Conservation (phyloP, 208 protist species). For the Acanthamoeba royreba region DNA sequence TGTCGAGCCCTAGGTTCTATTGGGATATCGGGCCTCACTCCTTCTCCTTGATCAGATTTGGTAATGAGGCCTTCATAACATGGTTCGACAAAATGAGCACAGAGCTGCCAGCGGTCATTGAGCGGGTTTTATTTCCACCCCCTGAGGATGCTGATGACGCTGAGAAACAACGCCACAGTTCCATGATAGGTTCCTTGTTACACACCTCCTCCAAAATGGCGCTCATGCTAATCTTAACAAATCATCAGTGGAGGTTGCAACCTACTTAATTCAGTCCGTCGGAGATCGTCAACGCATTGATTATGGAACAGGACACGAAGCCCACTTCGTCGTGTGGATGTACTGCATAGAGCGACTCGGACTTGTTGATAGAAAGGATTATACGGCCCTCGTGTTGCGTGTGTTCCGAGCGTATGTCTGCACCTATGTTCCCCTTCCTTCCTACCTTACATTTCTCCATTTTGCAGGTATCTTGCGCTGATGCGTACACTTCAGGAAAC, state of each 20-base stretch:
- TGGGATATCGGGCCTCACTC: too few species aligned
- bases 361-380: conserved; percentile 68
- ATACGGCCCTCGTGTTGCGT: conserved; percentile 82
- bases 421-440: too few species aligned
- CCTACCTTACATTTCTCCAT: too few species aligned
- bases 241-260: background rate
- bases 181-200: background rate
- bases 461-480: conserved; percentile 91
- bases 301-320: conserved; percentile 98
- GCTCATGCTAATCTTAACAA: too few species aligned
- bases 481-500: conserved; percentile 83
- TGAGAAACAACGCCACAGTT: background rate
- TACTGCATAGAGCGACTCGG: conserved; percentile 73
- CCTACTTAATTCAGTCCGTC: conserved; percentile 91
- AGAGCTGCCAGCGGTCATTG: background rate
- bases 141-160: background rate
- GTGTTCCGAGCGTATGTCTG: conserved; percentile 86
- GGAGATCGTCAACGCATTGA: conserved; percentile 96
- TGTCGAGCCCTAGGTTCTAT: too few species aligned
- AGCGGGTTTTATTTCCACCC: background rate
- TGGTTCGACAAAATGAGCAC: background rate
- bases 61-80: background rate
- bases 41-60: background rate
- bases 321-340: conserved; percentile 94
- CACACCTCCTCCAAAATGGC: too few species aligned